These are phyloP conservation scores for Mortierella sp. DNA, from an alignment of 371 early-diverging fungal species.

Conservation along the genomic window DNA sequence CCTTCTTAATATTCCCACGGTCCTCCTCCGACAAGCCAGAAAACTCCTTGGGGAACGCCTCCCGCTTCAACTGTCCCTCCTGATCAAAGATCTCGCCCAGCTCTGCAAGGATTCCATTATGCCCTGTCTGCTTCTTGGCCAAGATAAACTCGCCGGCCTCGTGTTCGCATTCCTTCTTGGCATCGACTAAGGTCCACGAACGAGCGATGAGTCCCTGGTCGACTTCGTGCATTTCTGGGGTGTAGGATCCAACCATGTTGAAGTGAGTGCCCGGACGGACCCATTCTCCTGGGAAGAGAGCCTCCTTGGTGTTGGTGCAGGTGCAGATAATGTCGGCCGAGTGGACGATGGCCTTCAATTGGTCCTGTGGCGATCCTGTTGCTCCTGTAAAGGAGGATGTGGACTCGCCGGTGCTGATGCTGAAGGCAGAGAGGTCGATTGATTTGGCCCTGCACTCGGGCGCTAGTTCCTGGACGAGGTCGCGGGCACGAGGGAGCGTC, in stretches of 20 bases:
- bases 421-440: slow-evolving; percentile 45
- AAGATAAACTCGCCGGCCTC: slow-evolving; percentile 73
- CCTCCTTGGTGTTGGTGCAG: slow-evolving; percentile 66
- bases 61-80: slow-evolving; percentile 24
- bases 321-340: slow-evolving; percentile 73
- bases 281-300: slow-evolving; percentile 68
- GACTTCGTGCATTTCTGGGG: slow-evolving; percentile 72
- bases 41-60: slow-evolving; percentile 30
- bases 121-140: slow-evolving; percentile 56
- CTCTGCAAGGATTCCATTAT: slow-evolving; percentile 59
- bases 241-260: slow-evolving; percentile 74
- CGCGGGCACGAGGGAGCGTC: slow-evolving; percentile 60
- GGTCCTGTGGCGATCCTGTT: background rate
- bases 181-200: slow-evolving; percentile 66
- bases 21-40: background rate
- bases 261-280: slow-evolving; percentile 67
- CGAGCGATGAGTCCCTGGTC: slow-evolving; percentile 63
- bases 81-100: slow-evolving; percentile 60
- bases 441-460: slow-evolving; percentile 43
- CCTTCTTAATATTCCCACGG: slow-evolving; percentile 27
- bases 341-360: slow-evolving; percentile 58
- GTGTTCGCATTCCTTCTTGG: slow-evolving; percentile 61
- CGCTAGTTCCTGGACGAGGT: slow-evolving; percentile 57
- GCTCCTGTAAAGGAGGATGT: background rate
- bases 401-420: slow-evolving; percentile 54